phyloP scores from a whole-genome alignment of 352 stramenopile genomes.

The Pythium sp. region DNA sequence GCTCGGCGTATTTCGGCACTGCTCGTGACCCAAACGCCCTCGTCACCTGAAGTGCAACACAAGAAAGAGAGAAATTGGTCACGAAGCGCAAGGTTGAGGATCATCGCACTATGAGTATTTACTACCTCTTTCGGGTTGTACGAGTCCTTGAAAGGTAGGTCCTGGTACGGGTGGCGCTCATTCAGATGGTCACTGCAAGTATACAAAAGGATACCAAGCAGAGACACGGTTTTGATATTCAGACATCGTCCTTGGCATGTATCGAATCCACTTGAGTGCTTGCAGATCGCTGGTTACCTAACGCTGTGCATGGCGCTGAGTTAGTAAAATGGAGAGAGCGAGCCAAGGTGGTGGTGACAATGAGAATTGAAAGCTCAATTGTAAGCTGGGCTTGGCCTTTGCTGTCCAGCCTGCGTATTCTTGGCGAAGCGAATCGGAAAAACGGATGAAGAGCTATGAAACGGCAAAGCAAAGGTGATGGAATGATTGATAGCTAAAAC shows the following conservation, averaged over 20 bases:
- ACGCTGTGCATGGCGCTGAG: constrained; percentile 48
- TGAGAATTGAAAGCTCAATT: background rate
- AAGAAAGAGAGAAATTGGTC: background rate
- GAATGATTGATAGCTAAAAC: background rate
- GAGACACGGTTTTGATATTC: background rate
- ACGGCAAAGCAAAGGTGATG: background rate
- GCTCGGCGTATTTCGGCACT: constrained; percentile 57
- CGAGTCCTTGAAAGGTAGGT: constrained; percentile 52
- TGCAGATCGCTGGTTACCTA: constrained; percentile 23
- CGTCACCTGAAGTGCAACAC: constrained; percentile 36
- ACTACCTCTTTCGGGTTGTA: constrained; percentile 49
- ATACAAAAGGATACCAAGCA: background rate
- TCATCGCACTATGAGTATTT: background rate
- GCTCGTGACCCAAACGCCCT: constrained; percentile 50
- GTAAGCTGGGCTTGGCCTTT: background rate
- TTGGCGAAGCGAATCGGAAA: background rate
- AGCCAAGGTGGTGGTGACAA: background rate
- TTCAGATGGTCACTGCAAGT: constrained; percentile 50
- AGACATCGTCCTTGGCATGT: background rate
- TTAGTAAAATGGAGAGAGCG: background rate
- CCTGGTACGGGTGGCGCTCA: constrained; percentile 58
- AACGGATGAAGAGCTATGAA: background rate
- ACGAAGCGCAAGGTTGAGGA: background rate
- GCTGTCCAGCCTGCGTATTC: background rate
- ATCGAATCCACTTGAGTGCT: background rate